These are phyloP conservation scores for Akanthomyces lecanii DNA, from an alignment of 2,329 filamentous ascomycete species.

Conservation along the genomic window DNA sequence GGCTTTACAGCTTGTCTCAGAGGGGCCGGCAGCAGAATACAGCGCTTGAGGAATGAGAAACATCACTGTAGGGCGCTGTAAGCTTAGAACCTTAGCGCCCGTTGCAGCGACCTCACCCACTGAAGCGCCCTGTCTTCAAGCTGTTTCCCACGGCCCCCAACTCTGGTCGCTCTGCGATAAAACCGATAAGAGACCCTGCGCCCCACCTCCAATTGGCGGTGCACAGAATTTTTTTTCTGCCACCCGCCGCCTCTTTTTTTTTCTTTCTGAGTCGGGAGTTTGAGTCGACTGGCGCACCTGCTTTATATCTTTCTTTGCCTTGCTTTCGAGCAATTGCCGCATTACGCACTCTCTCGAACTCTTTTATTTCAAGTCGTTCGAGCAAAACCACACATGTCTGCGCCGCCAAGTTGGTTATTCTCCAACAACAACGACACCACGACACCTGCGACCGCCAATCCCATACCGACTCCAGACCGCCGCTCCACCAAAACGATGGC, in stretches of 20 bases:
- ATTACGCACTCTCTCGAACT: too few species aligned
- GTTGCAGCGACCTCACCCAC: background rate
- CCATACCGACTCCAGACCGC: conserved; percentile 8
- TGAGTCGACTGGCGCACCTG: background rate
- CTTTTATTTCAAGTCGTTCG: background rate
- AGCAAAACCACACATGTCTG: conserved; percentile 28
- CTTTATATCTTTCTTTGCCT: background rate
- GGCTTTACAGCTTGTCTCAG: background rate
- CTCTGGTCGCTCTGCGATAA: background rate
- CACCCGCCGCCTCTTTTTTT: background rate
- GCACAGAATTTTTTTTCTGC: conserved; percentile 15
- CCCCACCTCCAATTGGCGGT: conserved; percentile 14
- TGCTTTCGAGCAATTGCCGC: background rate
- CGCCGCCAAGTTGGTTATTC: conserved; percentile 41
- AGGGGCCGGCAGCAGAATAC: background rate
- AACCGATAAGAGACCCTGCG: conserved; percentile 3
- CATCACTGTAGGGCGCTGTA: background rate
- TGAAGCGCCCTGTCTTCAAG: background rate
- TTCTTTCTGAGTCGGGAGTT: background rate
- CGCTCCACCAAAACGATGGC: conserved; percentile 29
- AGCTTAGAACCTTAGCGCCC: background rate
- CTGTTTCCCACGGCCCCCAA: background rate
- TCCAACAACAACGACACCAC: conserved; percentile 35
- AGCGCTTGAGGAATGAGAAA: background rate
- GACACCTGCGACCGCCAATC: conserved; percentile 18